Evolutionary conservation across 148 eudicot species (phyloP).

Genomic region (Rhododendron ferrugineum): DNA sequence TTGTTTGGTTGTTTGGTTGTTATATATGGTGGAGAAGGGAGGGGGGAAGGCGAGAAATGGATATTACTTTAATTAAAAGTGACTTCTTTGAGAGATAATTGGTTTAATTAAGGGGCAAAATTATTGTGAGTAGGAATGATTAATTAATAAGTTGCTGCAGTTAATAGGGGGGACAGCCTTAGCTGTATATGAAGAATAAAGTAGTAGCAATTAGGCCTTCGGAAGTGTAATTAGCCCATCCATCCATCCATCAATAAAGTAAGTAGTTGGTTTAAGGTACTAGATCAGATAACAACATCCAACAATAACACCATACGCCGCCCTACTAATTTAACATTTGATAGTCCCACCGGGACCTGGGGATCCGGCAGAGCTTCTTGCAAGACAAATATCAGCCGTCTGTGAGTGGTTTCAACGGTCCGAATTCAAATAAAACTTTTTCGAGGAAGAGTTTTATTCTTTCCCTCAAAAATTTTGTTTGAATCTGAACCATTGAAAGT

Average conservation of each 20-base stretch:
- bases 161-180: neutral
- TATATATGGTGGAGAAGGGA: neutral
- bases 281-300: neutral
- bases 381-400: too few species aligned
- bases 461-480: too few species aligned
- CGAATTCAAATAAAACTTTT: too few species aligned
- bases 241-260: neutral
- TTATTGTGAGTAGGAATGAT: neutral
- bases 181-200: neutral
- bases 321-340: neutral
- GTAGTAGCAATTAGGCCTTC: neutral
- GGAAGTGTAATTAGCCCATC: neutral
- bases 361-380: too few species aligned
- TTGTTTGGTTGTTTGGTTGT: neutral
- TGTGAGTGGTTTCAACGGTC: too few species aligned
- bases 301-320: neutral
- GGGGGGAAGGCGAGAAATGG: neutral
- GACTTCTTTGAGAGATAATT: neutral
- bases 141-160: neutral
- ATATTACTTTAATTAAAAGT: neutral
- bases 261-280: neutral
- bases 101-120: neutral
- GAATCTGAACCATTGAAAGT: too few species aligned
- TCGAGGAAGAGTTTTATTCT: too few species aligned
- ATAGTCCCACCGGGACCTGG: neutral